Percentiles rank a stretch among this genome's conserved stretches.
Conservation (phyloP, 176 grass and related monocot species). For the Poa annua region DNA sequence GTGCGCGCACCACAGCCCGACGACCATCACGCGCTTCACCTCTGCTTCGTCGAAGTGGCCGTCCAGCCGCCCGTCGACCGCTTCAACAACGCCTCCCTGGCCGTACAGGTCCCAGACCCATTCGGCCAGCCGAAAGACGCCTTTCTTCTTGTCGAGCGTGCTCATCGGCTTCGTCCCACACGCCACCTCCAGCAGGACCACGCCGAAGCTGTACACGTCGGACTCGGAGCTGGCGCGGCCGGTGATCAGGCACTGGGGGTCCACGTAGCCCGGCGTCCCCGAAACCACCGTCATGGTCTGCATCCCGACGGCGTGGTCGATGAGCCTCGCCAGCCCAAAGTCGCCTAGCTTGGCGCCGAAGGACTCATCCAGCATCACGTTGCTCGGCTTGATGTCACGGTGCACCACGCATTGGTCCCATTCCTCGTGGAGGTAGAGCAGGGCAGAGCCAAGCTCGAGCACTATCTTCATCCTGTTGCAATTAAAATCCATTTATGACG, state of each 20-base stretch:
- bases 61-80: conserved; percentile 42
- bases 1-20: conserved; percentile 67
- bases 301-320: conserved; percentile 38
- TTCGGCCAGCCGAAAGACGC: conserved; percentile 38
- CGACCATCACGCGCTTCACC: conserved; percentile 51
- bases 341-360: conserved; percentile 44
- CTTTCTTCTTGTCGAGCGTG: background rate
- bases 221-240: conserved; percentile 37
- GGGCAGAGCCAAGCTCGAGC: background rate
- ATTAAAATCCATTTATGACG: background rate
- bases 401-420: conserved; percentile 44
- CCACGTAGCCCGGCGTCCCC: conserved; percentile 40
- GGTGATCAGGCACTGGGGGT: conserved; percentile 28
- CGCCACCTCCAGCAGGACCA: conserved; percentile 55
- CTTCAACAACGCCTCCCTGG: conserved; percentile 16
- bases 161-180: conserved; percentile 38
- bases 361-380: conserved; percentile 42
- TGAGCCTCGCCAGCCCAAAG: conserved; percentile 42
- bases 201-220: conserved; percentile 41
- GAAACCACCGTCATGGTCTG: conserved; percentile 38
- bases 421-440: conserved; percentile 40
- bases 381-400: conserved; percentile 40
- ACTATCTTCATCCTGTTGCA: conserved; percentile 31
- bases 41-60: conserved; percentile 36
- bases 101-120: conserved; percentile 66